Conservation (phyloP, 768 basidiomycete genomes). For the Boletus vinaceobasis region DNA sequence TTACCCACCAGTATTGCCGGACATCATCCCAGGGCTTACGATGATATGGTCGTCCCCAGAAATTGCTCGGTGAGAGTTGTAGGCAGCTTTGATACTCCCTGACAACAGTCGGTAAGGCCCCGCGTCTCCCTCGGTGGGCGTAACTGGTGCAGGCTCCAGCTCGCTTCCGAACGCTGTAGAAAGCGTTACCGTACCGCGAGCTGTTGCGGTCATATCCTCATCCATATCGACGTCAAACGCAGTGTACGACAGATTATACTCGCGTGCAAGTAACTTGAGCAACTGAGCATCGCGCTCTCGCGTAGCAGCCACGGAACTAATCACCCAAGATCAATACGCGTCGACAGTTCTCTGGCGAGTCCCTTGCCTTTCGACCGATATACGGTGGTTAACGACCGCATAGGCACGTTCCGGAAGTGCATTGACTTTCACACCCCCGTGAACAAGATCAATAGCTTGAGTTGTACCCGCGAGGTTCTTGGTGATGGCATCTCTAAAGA, state of each 20-base stretch:
- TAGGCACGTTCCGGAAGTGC: conserved; percentile 74
- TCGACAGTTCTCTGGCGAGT: background rate
- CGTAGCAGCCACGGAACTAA: conserved; percentile 40
- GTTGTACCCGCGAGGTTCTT: conserved; percentile 62
- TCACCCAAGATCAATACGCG: background rate
- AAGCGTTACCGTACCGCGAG: conserved; percentile 48
- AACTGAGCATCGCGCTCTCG: conserved; percentile 43
- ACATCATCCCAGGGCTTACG: conserved; percentile 53
- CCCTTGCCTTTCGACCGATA: conserved; percentile 55
- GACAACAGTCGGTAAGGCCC: conserved; percentile 49
- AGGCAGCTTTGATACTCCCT: conserved; percentile 63
- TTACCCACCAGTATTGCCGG: conserved; percentile 48
- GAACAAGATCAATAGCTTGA: conserved; percentile 70
- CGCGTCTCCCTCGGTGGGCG: conserved; percentile 37
- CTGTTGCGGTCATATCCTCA: conserved; percentile 26
- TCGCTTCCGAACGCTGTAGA: conserved; percentile 43
- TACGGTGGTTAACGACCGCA: conserved; percentile 71
- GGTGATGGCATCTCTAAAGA: conserved; percentile 38
- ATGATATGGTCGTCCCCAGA: conserved; percentile 35
- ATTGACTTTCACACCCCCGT: conserved; percentile 71
- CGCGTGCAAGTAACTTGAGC: conserved; percentile 42
- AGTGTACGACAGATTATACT: conserved; percentile 56
- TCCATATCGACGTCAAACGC: conserved; percentile 51
- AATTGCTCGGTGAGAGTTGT: conserved; percentile 44
- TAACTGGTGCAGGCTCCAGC: conserved; percentile 67